Conservation (phyloP, 352 stramenopile genomes). For the Globisporangium spinosum region DNA sequence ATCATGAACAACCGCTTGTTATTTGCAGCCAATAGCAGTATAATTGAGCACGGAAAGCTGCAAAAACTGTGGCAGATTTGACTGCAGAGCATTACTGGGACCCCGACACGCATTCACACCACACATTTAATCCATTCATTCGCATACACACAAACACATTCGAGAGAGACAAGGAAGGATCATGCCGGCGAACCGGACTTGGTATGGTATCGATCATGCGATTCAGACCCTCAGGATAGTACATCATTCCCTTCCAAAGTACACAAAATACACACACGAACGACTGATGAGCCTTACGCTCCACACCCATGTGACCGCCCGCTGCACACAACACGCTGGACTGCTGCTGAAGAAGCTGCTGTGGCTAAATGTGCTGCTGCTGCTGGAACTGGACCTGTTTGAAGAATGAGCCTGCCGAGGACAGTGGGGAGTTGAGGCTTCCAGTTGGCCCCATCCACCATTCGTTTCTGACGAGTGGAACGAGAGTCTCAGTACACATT, state of each 20-base stretch:
- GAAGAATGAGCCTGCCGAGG: constrained; percentile 3
- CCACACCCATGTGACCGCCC: not conserved
- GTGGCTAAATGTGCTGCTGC: not conserved
- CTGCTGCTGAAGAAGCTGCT: not conserved
- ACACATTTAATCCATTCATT: not conserved
- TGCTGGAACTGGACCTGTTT: constrained; percentile 3
- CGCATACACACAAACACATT: constrained; percentile 1
- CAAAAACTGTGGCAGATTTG: constrained; percentile 89
- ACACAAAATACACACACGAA: constrained; percentile 2
- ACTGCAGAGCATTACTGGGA: constrained; percentile 35
- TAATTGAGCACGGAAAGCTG: constrained; percentile 57
- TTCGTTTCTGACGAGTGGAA: not conserved
- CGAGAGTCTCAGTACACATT: not conserved
- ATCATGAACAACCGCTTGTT: constrained; percentile 88
- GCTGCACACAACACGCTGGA: not conserved
- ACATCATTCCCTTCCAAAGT: constrained; percentile 59
- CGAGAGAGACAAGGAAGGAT: constrained; percentile 42
- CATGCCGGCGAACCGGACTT: constrained; percentile 85
- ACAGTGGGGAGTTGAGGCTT: not conserved
- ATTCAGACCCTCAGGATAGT: constrained; percentile 85
- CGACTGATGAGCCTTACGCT: not conserved
- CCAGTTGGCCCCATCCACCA: constrained; percentile 4
- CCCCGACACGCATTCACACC: not conserved
- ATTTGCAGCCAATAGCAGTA: constrained; percentile 88
- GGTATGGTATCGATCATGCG: constrained; percentile 73